Evolutionary conservation across 2,329 filamentous ascomycete genomes (phyloP), one percentile per base, ranked within the genome.

Genomic region (Ilyonectria destructans): DNA sequence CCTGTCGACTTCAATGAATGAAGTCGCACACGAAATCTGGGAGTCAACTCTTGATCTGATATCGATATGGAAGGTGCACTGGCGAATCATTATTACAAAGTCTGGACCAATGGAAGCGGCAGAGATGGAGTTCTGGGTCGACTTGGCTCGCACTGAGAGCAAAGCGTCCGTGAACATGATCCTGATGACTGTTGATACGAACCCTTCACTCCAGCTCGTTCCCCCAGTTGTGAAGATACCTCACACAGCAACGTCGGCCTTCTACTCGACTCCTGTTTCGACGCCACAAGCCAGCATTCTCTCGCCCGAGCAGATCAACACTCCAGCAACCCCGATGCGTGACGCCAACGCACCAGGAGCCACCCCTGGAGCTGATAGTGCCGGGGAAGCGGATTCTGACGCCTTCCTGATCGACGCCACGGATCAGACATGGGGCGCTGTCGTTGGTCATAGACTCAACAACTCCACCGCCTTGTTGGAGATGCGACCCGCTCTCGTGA

Each of bases 21-120:
- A 93, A 23, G 84, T 95, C n/a, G 89, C 90, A 1, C 86, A 88
- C 55, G 93, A 95, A 74, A 92, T 96, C 3, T 96, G 93, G 93
- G 88, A 90, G 62, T 92, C 90, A 1, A 96, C 93, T 0, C 83
- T 92, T 33, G 91, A 92, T n/a, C 87, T 96, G 35, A 89, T 95
- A 37, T 88, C 90, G 0, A 84, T 85, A 17, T 89, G 91, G 79
- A 91, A 90, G 74, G 90, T 95, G 0, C 90, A 91, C 64, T 96
- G 93, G 93, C 90, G 93, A 17, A 83, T 96, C 12, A 90, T 94
- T 68, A 87, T 97, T 67, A 90, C 92, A 37, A 93, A 93, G 79
- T 90, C 89, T 55, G 91, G 91, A 2, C 82, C 87, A 3, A 92
- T 94, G 87, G 89, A 92, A 29, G 83, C 85, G 33, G 86, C 89